Evolutionary conservation across 768 basidiomycete species (phyloP), one percentile per base, ranked within the genome.

Genomic region (Lentinula sp.): DNA sequence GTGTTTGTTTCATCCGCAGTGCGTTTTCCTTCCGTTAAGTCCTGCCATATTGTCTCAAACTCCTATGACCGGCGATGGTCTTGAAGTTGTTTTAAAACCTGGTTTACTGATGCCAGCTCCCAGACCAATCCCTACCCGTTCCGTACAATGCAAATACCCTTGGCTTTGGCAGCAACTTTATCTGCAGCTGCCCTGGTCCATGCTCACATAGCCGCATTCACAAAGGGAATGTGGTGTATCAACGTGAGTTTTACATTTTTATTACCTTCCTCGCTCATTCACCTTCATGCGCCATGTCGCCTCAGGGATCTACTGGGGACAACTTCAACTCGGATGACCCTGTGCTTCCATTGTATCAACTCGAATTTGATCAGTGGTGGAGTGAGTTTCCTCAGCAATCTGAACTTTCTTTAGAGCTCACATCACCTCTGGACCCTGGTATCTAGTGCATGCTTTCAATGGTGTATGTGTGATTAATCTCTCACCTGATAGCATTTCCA

Each of bases 191-290:
- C 28, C 3, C 28, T 28, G 28, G 28, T 56, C 42, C 62, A 61
- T 11, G 63, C 67, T 53, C 70, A 68, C 23, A 61, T 49, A 18
- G 61, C 56, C 51, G 49, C 63, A 15, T 63, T 53, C n/a, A 40
- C 63, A 35, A 64, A 60, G 60, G 63, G 61, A 46, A 59, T 62
- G 51, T 63, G 54, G 50, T 63, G 62, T 46, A 15, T 63, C 43
- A 63, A 63, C 42, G 61, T 62, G 23, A 28, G 61, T 18, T 35
- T 35, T 35, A 21, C 13, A 39, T 39, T 39, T 7, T 11, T 32
- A 39, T n/a, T 8, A 6, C 0, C 28, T 7, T 4, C 1, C 13
- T 15, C 13, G 31, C 32, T 13, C 13, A 16, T 10, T 48, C 7
- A 21, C 13, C 10, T 31, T 5, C 23, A 18, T 34, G 23, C 43